Base-by-base conservation (phyloP, 345 rosid genomes). In the Eucalyptus erythrocorys region DNA sequence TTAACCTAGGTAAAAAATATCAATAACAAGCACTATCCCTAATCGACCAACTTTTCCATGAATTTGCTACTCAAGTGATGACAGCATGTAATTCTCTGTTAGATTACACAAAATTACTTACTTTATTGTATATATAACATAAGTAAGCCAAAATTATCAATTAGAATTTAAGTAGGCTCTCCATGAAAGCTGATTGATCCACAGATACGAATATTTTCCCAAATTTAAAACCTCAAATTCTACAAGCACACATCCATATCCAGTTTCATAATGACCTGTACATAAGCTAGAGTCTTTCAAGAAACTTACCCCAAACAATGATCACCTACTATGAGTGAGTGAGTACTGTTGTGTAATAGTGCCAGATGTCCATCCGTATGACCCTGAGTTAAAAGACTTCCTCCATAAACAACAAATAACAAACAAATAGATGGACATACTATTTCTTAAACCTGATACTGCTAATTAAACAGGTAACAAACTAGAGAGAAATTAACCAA, bases 361-460 rank as follows among this genome's bases (percentile, higher is more conserved):
- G 93, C 98, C 90, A 94, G 86, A 90, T 97, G 99, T 51, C 99
- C 99, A 92, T 97, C 96, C 22, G 98, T 97, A 89, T 97, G 99
- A 88, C 99, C 99, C 98, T 97, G 95, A 85, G 91, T 89, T 19
- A 79, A 89, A 87, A 90, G 50, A 87, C 32, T 53, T 21, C 43
- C 24, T 68, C 53, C 37, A 88, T 89, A 68, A 61, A 87, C 37
- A 45, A 5, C 40, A 86, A n/a, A 79, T 59, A 53, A 47, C 27
- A 48, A 87, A 59, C 2, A 87, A 87, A 22, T 19, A 27, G 82
- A 71, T 37, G 82, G 82, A 76, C 82, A 76, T 76, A 76, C 45
- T 40, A 37, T 0, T 76, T 76, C 47, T 37, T 76, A 76, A 71
- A 76, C 82, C 27, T 21, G 27, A 21, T 76, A 37, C 40, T 30